Base-by-base conservation (phyloP, 129 eudicot species). In the Helianthus tuberosus region DNA sequence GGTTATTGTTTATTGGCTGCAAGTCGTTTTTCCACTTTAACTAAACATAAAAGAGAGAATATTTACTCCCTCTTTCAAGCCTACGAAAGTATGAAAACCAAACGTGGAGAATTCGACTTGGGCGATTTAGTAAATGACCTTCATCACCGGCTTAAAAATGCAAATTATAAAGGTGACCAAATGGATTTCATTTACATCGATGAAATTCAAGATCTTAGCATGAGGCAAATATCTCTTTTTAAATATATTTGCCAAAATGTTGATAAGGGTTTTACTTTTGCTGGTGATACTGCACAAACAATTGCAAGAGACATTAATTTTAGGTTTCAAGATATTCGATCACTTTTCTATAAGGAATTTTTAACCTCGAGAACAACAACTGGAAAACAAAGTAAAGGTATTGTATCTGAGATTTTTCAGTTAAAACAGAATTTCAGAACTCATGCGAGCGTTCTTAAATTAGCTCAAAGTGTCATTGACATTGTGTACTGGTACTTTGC, bases 211-310 rank as follows among this genome's bases (percentile, higher is more conserved):
- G 96, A 92, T 65, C 84, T 92, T 35, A 85, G 89, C 0, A 85
- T 85, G 85, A 71, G 89, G 58, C 96, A 92, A 59, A 83, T 91
- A 54, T 77, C 86, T 23, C 86, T 92, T 38, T 89, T 92, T 63
- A 86, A 81, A 74, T 85, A 86, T 64, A 83, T 92, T 16, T 92
- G 91, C 82, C 83, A 78, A 53, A 92, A 92, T 75, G 90, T 92
- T 10, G 85, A 85, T 13, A 96, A 89, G 32, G 93, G 96, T 3
- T 89, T 83, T 69, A 72, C 84, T 44, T 89, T 92, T 72, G 80
- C 91, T 13, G 97, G 96, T 8, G 97, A 92, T 70, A 86, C 96
- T 0, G 96, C 97, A 2, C 97, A 92, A 58, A 89, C 96, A 0
- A 92, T 92, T 61, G 91, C 93, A 13, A 77, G 90, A 59, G 97